Percentiles rank a stretch among this genome's conserved stretches.
phyloP scores from a whole-genome alignment of 305 asterid genomes.

The Rubia balearica region DNA sequence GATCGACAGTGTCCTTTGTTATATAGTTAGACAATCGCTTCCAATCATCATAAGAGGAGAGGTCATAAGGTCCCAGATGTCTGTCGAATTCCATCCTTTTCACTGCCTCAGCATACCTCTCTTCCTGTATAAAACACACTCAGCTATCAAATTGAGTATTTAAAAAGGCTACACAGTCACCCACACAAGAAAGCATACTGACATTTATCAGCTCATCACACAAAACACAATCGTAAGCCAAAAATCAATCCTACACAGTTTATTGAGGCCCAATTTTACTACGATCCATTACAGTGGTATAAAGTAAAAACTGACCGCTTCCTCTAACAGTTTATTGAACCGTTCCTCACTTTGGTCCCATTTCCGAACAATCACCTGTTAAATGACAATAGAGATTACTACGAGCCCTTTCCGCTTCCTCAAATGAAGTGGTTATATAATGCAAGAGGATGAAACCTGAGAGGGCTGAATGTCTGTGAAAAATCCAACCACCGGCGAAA shows the following conservation, averaged over 20 bases:
- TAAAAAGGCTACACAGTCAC: not conserved
- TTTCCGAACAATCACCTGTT: conserved; percentile 69
- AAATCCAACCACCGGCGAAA: conserved; percentile 73
- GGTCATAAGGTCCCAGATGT: conserved; percentile 77
- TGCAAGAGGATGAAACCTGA: conserved; percentile 41
- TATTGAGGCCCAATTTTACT: no score
- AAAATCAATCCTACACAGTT: no score
- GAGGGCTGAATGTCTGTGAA: conserved; percentile 49
- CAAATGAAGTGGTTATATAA: not conserved
- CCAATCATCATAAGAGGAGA: conserved; percentile 68
- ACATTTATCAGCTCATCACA: not conserved
- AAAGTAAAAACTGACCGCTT: conserved; percentile 48
- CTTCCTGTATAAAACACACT: conserved; percentile 43
- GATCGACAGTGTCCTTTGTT: conserved; percentile 56
- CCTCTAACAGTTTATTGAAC: conserved; percentile 56
- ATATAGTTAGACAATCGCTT: conserved; percentile 69
- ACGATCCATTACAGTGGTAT: not conserved
- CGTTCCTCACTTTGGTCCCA: conserved; percentile 75
- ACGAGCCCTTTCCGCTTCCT: not conserved
- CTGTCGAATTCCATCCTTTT: conserved; percentile 73
- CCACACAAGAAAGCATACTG: not conserved
- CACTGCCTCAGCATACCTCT: conserved; percentile 64
- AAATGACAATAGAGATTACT: conserved; percentile 5
- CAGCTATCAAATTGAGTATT: not conserved
- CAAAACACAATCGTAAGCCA: not conserved